Conservation (phyloP, 345 rosid species). For the Syzygium aqueum region DNA sequence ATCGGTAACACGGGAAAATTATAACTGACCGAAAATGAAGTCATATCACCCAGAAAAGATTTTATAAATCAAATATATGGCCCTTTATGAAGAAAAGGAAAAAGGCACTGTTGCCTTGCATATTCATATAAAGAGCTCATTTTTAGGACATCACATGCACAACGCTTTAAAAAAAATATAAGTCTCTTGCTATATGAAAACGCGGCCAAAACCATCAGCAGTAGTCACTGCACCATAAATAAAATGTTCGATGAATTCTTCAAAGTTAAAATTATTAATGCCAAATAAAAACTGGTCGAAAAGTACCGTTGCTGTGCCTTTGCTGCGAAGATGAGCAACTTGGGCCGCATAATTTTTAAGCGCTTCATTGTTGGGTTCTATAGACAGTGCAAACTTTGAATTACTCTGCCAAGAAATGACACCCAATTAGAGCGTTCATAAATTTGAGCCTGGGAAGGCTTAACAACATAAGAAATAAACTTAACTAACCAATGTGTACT, state of each 20-base stretch:
- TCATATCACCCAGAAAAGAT: background rate
- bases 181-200: background rate
- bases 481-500: slow-evolving; percentile 78
- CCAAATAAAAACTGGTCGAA: background rate
- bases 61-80: background rate
- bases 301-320: slow-evolving; percentile 74
- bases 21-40: background rate
- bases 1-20: background rate
- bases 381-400: slow-evolving; percentile 80
- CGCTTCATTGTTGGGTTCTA: slow-evolving; percentile 85
- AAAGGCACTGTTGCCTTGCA: background rate
- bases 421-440: background rate
- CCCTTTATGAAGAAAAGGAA: background rate
- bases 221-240: background rate
- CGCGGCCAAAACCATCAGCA: background rate
- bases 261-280: background rate
- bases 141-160: background rate
- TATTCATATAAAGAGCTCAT: background rate
- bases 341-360: slow-evolving; percentile 73
- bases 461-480: background rate
- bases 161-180: background rate
- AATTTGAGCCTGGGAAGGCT: slow-evolving; percentile 3
- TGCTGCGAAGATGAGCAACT: slow-evolving; percentile 73
- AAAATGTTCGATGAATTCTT: background rate
- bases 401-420: slow-evolving; percentile 47